Conservation (phyloP, 495 filamentous ascomycete species). For the Neurospora discreta region DNA sequence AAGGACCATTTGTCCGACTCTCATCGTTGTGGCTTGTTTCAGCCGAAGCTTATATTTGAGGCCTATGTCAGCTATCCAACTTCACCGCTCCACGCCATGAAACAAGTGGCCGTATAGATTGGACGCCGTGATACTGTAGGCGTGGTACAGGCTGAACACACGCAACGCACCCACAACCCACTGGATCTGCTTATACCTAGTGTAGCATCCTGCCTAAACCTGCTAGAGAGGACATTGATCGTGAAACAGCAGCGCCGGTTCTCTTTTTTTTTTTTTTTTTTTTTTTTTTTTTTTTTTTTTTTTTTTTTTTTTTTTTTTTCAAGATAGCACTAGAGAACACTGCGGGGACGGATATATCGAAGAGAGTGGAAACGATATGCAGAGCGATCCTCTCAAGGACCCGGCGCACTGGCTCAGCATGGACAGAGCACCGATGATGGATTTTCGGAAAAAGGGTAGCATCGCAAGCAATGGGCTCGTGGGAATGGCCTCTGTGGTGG, state of each 20-base stretch:
- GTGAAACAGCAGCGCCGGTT: neutral
- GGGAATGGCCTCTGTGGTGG: neutral
- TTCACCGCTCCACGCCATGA: neutral
- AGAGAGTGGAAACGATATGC: neutral
- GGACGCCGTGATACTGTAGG: neutral
- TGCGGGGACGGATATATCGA: neutral
- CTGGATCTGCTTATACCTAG: too few species aligned
- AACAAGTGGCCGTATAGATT: neutral
- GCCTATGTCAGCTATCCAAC: neutral
- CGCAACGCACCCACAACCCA: neutral
- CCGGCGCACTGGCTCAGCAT: neutral
- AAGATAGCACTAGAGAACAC: neutral
- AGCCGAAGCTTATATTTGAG: neutral
- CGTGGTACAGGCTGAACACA: neutral
- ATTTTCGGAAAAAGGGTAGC: neutral
- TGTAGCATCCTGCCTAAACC: too few species aligned
- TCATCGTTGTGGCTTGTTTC: neutral
- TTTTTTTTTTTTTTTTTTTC: neutral
- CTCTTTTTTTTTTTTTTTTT: neutral
- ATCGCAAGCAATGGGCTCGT: neutral
- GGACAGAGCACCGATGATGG: neutral
- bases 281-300: neutral
- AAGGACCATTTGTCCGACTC: neutral
- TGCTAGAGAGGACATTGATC: neutral
- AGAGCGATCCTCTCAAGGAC: neutral